Evolutionary conservation across 306 rosid species (phyloP).

Genomic region (Cicer cuneatum): DNA sequence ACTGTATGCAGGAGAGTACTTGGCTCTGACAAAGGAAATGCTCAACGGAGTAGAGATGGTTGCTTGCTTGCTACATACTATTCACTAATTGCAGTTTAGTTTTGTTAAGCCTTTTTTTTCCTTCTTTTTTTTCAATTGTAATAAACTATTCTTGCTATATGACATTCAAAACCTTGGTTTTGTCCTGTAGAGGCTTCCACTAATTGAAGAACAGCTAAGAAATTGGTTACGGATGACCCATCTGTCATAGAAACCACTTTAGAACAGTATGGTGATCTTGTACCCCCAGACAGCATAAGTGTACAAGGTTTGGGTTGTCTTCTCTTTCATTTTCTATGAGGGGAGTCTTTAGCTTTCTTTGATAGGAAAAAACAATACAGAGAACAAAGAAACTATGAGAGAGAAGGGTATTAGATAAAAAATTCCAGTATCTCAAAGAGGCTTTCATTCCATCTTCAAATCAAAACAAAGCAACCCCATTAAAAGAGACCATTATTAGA

Average conservation of each 20-base stretch:
- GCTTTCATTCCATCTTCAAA: slow-evolving; percentile 21
- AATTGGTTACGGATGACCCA: slow-evolving; percentile 89
- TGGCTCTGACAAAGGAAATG: slow-evolving; percentile 85
- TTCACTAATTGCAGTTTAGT: slow-evolving; percentile 68
- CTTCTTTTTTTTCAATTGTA: slow-evolving; percentile 10
- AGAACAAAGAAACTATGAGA: slow-evolving; percentile 33
- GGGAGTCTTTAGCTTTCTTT: too few relatives aligned
- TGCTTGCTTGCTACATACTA: slow-evolving; percentile 92
- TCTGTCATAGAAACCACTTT: slow-evolving; percentile 79
- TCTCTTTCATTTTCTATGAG: too few relatives aligned
- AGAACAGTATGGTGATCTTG: slow-evolving; percentile 76
- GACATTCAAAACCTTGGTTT: slow-evolving; percentile 23
- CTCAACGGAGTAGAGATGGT: slow-evolving; percentile 83
- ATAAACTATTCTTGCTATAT: slow-evolving; percentile 17
- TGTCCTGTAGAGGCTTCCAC: slow-evolving; percentile 68
- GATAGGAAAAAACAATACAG: too few relatives aligned
- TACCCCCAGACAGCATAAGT: slow-evolving; percentile 56
- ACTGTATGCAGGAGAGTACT: too few relatives aligned
- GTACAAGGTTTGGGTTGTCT: slow-evolving; percentile 63
- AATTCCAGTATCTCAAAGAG: background rate
- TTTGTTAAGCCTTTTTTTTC: slow-evolving; percentile 39
- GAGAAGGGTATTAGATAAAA: background rate
- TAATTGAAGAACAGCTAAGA: slow-evolving; percentile 81
- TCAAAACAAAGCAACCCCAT: background rate
- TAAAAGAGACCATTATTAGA: background rate